These are phyloP conservation scores for Bacterosira constricta DNA, from an alignment of 108 stramenopile genomes.

Conservation along the genomic window DNA sequence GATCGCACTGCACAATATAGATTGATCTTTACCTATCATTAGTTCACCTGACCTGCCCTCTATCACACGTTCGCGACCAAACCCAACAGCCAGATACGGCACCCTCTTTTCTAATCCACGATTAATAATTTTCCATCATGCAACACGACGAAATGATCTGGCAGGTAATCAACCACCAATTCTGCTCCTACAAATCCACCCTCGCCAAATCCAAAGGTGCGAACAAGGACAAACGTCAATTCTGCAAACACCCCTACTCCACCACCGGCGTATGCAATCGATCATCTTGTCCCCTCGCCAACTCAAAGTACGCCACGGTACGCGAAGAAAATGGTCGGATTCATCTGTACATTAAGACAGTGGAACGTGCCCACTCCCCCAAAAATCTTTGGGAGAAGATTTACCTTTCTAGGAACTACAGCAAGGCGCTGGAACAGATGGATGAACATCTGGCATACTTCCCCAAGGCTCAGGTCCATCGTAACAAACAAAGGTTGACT, in stretches of 20 bases:
- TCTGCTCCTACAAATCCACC: slow-evolving; percentile 96
- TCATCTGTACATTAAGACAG: slow-evolving; percentile 95
- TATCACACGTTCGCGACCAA: no score
- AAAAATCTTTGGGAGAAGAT: slow-evolving; percentile 99
- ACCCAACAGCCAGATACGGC: no score
- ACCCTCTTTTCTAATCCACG: no score
- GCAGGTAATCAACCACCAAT: slow-evolving; percentile 96
- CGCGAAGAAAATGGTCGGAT: slow-evolving; percentile 93
- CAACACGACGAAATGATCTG: slow-evolving; percentile 99
- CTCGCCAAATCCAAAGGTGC: slow-evolving; percentile 66
- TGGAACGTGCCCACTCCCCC: slow-evolving; percentile 96
- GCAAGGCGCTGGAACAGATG: slow-evolving; percentile 89
- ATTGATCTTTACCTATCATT: no score
- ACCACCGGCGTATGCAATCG: slow-evolving; percentile 98
- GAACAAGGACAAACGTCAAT: slow-evolving; percentile 86
- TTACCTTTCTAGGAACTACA: slow-evolving; percentile 88
- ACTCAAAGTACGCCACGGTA: slow-evolving; percentile 96
- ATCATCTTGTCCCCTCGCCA: slow-evolving; percentile 94
- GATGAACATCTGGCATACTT: slow-evolving; percentile 95
- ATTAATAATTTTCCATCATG: slow-evolving; percentile 60
- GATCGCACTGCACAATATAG: no score
- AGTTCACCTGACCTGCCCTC: no score
- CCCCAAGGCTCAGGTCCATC: slow-evolving; percentile 91
- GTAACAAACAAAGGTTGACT: slow-evolving; percentile 98
- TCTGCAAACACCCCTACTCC: slow-evolving; percentile 97